Percentiles rank a stretch among this genome's conserved stretches.
These are phyloP conservation scores for Cydonia oblonga DNA, from an alignment of 331 rosid species.

Conservation along the genomic window DNA sequence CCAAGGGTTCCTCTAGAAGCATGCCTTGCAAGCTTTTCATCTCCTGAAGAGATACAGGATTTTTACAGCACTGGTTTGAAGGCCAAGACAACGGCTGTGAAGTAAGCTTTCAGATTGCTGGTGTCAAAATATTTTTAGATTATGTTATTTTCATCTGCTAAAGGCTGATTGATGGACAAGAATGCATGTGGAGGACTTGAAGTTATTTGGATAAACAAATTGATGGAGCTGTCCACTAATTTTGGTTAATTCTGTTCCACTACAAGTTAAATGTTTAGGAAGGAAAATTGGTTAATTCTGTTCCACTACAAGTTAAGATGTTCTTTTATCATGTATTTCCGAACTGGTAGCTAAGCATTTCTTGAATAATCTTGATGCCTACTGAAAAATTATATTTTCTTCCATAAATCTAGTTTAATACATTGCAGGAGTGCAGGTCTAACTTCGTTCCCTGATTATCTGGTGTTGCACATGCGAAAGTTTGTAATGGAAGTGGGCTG, in stretches of 20 bases:
- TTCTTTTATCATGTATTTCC: neutral
- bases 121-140: neutral
- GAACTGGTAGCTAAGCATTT: neutral
- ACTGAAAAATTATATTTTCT: neutral
- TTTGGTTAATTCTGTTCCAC: no score
- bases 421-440: conserved; percentile 66
- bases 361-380: neutral
- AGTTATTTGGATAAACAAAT: neutral
- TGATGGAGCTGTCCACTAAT: neutral
- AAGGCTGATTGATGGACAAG: neutral
- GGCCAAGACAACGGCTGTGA: conserved; percentile 74
- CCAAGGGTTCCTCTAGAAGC: conserved; percentile 94
- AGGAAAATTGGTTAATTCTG: neutral
- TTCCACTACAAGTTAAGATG: neutral
- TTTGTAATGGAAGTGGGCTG: conserved; percentile 91
- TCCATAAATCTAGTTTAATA: neutral
- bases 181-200: neutral
- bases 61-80: conserved; percentile 85
- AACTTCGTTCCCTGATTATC: conserved; percentile 91
- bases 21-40: conserved; percentile 75
- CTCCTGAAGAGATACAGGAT: conserved; percentile 88
- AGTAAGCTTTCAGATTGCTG: conserved; percentile 41
- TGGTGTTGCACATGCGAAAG: conserved; percentile 92
- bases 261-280: neutral
- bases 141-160: neutral